These are phyloP conservation scores for Sarocladium strictum DNA, from an alignment of 2,329 filamentous ascomycete species.

Conservation along the genomic window DNA sequence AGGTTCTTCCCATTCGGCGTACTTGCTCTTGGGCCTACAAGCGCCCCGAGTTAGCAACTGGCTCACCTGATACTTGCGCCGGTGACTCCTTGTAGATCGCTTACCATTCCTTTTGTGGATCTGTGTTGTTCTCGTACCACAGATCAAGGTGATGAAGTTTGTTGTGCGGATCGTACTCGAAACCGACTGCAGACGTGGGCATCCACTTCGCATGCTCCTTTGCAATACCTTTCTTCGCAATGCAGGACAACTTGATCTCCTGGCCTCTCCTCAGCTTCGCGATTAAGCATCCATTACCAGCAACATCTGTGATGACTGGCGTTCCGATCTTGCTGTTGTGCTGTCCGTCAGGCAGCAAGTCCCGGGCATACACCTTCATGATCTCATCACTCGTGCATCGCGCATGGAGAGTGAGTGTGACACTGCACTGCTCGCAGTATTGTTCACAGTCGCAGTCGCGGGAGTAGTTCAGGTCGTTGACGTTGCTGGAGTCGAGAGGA, in stretches of 20 bases:
- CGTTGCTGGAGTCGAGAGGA: conserved; percentile 77
- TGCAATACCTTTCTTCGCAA: conserved; percentile 96
- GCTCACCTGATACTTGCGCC: background rate
- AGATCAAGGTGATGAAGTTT: conserved; percentile 87
- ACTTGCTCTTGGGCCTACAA: conserved; percentile 71
- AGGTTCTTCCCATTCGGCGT: conserved; percentile 73
- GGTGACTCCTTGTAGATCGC: conserved; percentile 21
- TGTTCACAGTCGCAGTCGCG: conserved; percentile 96
- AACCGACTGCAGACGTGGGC: conserved; percentile 84
- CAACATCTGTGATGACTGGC: conserved; percentile 78
- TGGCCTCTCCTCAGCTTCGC: conserved; percentile 87
- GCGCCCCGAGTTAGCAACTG: conserved; percentile 7
- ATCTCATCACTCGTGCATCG: conserved; percentile 80
- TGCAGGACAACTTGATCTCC: conserved; percentile 82
- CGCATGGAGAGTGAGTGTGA: conserved; percentile 77
- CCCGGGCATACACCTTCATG: conserved; percentile 90
- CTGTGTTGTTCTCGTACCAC: conserved; percentile 78
- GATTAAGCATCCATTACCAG: conserved; percentile 76
- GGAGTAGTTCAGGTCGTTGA: conserved; percentile 77
- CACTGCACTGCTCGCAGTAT: conserved; percentile 87
- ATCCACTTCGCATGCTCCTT: conserved; percentile 99
- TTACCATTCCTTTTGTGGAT: conserved; percentile 78
- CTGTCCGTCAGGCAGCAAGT: conserved; percentile 67
- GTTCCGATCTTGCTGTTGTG: conserved; percentile 72
- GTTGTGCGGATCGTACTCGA: conserved; percentile 98